Evolutionary conservation across 2,329 filamentous ascomycete genomes (phyloP).

Genomic region (Diplocarpon rosae): DNA sequence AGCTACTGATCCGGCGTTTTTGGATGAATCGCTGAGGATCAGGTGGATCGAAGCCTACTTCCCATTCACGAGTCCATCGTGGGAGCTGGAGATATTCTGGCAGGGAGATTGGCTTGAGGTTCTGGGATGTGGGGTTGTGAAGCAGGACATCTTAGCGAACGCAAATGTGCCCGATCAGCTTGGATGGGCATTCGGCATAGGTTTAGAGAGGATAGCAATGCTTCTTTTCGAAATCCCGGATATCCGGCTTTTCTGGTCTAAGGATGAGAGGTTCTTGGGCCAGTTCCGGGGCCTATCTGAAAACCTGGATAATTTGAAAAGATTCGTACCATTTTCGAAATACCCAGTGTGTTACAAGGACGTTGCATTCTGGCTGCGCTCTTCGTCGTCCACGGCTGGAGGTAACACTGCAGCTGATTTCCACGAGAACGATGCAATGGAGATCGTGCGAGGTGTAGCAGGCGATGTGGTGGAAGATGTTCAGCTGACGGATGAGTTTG

Average conservation of each 20-base stretch:
- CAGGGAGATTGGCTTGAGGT: constrained; percentile 93
- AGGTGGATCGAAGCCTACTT: constrained; percentile 97
- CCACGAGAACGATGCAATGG: constrained; percentile 97
- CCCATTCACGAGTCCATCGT: constrained; percentile 90
- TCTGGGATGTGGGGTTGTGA: constrained; percentile 81
- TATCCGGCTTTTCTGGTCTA: constrained; percentile 92
- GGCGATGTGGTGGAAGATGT: constrained; percentile 87
- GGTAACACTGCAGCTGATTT: constrained; percentile 43
- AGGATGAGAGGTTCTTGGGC: constrained; percentile 69
- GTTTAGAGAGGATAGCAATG: constrained; percentile 94
- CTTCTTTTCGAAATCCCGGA: constrained; percentile 92
- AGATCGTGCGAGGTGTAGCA: constrained; percentile 72
- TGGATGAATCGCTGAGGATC: constrained; percentile 66
- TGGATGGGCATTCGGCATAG: constrained; percentile 93
- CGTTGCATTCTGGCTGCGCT: constrained; percentile 79
- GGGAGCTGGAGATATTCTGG: constrained; percentile 94
- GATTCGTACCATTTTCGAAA: constrained; percentile 83
- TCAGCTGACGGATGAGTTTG: constrained; percentile 71
- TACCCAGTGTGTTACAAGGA: constrained; percentile 85
- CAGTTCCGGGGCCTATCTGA: constrained; percentile 64
- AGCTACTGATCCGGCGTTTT: constrained; percentile 32
- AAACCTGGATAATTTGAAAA: constrained; percentile 37
- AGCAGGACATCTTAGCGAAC: constrained; percentile 69
- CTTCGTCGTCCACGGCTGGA: constrained; percentile 35
- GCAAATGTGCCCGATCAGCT: constrained; percentile 65